phyloP scores from a whole-genome alignment of 495 filamentous ascomycete genomes.

The Tetracladium setigerum region DNA sequence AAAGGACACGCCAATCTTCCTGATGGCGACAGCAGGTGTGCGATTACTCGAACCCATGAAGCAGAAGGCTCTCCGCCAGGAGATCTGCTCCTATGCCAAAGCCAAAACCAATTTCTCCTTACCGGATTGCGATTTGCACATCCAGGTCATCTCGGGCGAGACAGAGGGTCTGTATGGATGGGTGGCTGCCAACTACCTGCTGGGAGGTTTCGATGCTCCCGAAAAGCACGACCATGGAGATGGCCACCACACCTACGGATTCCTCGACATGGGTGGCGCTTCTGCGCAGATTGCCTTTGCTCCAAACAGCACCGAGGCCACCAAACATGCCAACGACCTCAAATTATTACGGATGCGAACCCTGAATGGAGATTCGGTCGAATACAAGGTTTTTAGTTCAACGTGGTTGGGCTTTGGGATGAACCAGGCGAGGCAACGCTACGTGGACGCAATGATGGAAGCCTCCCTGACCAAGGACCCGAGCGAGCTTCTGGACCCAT shows the following conservation, averaged over 20 bases:
- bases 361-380: conserved; percentile 63
- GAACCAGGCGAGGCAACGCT: conserved; percentile 79
- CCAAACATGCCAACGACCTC: conserved; percentile 85
- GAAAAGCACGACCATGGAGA: conserved; percentile 66
- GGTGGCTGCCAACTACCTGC: conserved; percentile 94
- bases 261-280: conserved; percentile 96
- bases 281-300: conserved; percentile 97
- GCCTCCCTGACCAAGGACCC: conserved; percentile 42
- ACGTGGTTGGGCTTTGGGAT: conserved; percentile 97
- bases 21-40: conserved; percentile 97
- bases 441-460: conserved; percentile 61
- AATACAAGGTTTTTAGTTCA: conserved; percentile 87
- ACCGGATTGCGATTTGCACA: conserved; percentile 82
- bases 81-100: conserved; percentile 79
- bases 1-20: conserved; percentile 80
- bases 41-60: conserved; percentile 72
- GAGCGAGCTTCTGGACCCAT: conserved; percentile 81
- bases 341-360: conserved; percentile 78
- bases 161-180: conserved; percentile 98
- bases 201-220: conserved; percentile 88
- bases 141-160: conserved; percentile 94
- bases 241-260: conserved; percentile 92
- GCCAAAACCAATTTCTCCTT: conserved; percentile 74
- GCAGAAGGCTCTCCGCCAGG: conserved; percentile 59
- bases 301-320: conserved; percentile 83